Evolutionary conservation across 352 stramenopile genomes (phyloP).

Genomic region (Stephanocyclus meneghinianus): DNA sequence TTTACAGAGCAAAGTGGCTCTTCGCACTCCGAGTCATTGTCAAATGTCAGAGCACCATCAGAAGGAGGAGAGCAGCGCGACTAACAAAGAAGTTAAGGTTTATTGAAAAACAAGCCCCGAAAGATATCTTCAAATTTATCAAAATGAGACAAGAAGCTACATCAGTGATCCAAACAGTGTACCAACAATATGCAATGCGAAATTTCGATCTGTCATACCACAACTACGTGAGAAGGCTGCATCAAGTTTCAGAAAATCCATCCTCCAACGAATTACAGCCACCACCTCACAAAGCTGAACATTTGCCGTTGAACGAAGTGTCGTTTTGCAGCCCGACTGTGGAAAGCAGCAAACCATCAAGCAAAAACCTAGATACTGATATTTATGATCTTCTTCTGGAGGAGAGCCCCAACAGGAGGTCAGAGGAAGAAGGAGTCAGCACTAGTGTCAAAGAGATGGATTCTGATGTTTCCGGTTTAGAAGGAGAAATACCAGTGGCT

Average conservation of each 20-base stretch:
- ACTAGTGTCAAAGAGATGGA: not conserved
- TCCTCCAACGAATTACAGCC: no score
- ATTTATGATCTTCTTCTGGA: no score
- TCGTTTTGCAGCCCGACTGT: not conserved
- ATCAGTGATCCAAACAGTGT: constrained; percentile 1
- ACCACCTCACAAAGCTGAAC: not conserved
- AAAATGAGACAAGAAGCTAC: not conserved
- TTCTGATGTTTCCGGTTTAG: not conserved
- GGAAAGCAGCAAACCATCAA: not conserved
- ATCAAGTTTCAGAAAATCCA: no score
- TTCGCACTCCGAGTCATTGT: not conserved
- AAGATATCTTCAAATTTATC: constrained; percentile 5
- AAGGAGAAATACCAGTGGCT: not conserved
- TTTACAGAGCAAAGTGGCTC: constrained; percentile 1
- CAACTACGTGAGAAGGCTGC: not conserved
- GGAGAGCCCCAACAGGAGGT: no score
- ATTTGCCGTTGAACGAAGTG: not conserved
- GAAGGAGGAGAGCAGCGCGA: not conserved
- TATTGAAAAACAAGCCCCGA: not conserved
- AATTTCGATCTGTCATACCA: not conserved
- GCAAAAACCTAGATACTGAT: no score
- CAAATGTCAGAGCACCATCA: not conserved
- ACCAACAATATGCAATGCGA: not conserved
- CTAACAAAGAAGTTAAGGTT: not conserved
- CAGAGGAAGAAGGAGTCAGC: no score